These are phyloP conservation scores for Cardamine resedifolia DNA, from an alignment of 345 rosid species.

Conservation along the genomic window DNA sequence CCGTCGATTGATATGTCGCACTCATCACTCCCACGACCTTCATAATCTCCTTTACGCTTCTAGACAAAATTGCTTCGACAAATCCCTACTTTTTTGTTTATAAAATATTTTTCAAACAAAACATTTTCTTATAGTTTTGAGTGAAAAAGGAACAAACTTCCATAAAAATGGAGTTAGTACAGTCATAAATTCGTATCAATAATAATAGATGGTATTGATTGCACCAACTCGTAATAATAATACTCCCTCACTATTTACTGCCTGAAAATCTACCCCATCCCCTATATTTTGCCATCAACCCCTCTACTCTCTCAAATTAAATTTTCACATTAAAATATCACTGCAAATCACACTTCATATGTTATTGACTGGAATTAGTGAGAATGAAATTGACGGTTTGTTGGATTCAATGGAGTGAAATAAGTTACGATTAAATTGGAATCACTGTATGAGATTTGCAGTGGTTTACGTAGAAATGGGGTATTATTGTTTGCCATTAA, in stretches of 20 bases:
- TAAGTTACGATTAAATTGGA: background rate
- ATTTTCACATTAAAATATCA: background rate
- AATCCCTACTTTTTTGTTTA: background rate
- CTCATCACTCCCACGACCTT: constrained; percentile 55
- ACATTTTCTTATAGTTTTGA: background rate
- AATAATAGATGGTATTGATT: background rate
- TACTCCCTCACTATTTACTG: constrained; percentile 16
- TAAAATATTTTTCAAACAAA: background rate
- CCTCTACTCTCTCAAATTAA: constrained; percentile 7
- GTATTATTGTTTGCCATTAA: background rate
- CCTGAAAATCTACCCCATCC: constrained; percentile 14
- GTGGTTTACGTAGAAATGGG: no score
- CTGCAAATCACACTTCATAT: background rate
- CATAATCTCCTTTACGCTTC: constrained; percentile 13
- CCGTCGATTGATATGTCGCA: constrained; percentile 60
- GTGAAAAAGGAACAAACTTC: constrained; percentile 6
- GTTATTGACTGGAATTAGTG: background rate
- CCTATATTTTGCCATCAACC: background rate
- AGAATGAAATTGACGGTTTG: background rate
- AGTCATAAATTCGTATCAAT: background rate
- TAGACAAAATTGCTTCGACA: constrained; percentile 6
- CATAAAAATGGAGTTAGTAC: constrained; percentile 3
- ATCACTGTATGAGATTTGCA: no score
- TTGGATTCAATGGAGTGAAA: background rate
- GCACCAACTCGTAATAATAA: constrained; percentile 13